Evolutionary conservation across 257 asterid genomes (phyloP), one percentile per base, ranked within the genome.

Genomic region (Coffea eugenioides): DNA sequence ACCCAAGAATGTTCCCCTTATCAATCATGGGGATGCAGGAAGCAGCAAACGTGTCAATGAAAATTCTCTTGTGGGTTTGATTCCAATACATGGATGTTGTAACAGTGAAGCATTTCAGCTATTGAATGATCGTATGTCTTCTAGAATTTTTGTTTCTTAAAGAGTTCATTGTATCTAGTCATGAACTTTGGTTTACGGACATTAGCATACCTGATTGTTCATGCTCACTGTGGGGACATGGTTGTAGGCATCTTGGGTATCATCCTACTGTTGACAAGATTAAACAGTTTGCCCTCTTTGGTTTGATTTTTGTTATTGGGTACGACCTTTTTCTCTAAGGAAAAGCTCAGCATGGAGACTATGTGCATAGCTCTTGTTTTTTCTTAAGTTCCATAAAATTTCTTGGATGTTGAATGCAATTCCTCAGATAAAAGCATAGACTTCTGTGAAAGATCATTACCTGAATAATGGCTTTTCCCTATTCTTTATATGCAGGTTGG

Each of bases 71-170:
- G 76, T 82, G 39, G 86, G 86, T 85, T 84, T 91, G 76, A 91
- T 92, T 76, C 89, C 94, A 46, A 80, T 94, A 65, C 89, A 85
- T 18, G 98, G 97, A 68, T 94, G 97, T 82, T 80, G 82, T 72
- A 87, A 87, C 84, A 89, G 95, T 77, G 97, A 92, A 75, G 97
- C 97, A 79, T 83, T 84, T 77, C 95, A 90, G 88, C 92, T 91
- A 75, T 75, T 90, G 81, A 90, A 86, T 86, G 90, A 87, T 76
- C 97, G 98, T 95, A 89, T 79, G 94, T 73, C 79, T 81, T 80
- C 69, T 73, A 54, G 49, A 41, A 23, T 73, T 71, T 52, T 27
- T 77, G 21, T 52, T 68, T 43, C 5, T 41, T 36, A 68, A 62
- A 48, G 16, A 34, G 67, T 27, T 46, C 46, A 67, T 76, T 82